These are phyloP conservation scores for Trichosphaerium sp. DNA, from an alignment of 78 protist species.

Conservation along the genomic window DNA sequence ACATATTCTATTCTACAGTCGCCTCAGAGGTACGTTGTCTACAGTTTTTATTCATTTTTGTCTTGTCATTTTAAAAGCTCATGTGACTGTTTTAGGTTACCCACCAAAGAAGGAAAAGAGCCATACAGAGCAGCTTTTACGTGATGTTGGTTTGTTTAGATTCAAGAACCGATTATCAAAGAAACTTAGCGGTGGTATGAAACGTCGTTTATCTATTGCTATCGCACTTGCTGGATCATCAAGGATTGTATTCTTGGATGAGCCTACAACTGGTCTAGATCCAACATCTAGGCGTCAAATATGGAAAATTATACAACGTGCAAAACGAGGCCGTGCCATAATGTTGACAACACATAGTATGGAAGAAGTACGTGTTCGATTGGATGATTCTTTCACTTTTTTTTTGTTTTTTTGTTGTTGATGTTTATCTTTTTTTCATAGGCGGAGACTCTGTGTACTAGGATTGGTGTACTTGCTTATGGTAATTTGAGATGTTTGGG, in stretches of 20 bases:
- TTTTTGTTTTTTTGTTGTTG: neutral
- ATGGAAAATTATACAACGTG: slow-evolving; percentile 16
- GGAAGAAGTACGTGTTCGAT: slow-evolving; percentile 53
- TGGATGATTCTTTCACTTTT: neutral
- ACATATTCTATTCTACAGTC: no score
- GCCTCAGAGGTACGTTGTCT: neutral
- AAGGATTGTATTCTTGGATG: slow-evolving; percentile 7
- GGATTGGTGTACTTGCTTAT: slow-evolving; percentile 63
- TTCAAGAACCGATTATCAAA: no score
- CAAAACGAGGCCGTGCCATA: slow-evolving; percentile 15
- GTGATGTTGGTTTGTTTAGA: no score
- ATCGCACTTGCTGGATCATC: slow-evolving; percentile 40
- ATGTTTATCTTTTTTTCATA: neutral
- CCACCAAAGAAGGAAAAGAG: no score
- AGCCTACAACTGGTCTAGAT: slow-evolving; percentile 45
- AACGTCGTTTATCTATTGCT: slow-evolving; percentile 53
- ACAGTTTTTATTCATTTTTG: no score
- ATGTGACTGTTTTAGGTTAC: no score
- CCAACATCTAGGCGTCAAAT: slow-evolving; percentile 6
- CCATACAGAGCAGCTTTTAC: no score
- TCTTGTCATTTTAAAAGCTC: no score
- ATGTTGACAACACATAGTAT: slow-evolving; percentile 66
- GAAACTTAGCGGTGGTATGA: slow-evolving; percentile 69
- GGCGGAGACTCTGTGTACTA: slow-evolving; percentile 43
- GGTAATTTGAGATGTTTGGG: slow-evolving; percentile 64